Conservation (phyloP, 768 basidiomycete species). For the Leccinum disarticulatum region DNA sequence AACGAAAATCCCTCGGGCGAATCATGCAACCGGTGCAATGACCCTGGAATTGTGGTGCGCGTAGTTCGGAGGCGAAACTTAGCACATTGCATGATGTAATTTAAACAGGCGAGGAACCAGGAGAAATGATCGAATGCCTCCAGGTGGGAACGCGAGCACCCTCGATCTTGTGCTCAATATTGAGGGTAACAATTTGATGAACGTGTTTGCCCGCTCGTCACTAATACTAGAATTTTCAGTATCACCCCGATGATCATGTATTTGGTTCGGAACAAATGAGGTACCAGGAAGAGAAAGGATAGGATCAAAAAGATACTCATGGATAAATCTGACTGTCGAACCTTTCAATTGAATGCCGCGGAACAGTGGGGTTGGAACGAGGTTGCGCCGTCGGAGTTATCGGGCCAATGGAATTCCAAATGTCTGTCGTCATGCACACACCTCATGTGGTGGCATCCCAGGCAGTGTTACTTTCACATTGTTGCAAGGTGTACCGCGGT, state of each 20-base stretch:
- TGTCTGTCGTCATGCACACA: neutral
- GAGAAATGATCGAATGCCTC: neutral
- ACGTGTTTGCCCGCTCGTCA: neutral
- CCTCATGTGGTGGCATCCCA: neutral
- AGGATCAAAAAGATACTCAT: neutral
- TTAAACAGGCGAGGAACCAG: neutral
- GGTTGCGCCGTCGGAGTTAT: neutral
- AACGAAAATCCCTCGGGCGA: no score
- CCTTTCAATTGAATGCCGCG: neutral
- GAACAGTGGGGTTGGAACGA: neutral
- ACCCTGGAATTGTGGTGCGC: neutral
- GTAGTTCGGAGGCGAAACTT: neutral
- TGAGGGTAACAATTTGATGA: constrained; percentile 1
- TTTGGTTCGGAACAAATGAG: neutral
- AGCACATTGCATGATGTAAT: neutral
- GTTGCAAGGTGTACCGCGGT: constrained; percentile 7
- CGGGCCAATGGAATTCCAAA: neutral
- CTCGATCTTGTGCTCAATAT: neutral
- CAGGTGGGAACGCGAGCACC: neutral
- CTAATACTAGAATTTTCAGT: neutral
- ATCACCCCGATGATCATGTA: neutral
- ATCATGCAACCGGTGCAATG: neutral
- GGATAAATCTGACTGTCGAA: neutral
- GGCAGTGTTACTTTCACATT: constrained; percentile 4
- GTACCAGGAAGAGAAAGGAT: neutral